Conservation (phyloP, 1,139 yeast species). For the Kodamaea arcana region DNA sequence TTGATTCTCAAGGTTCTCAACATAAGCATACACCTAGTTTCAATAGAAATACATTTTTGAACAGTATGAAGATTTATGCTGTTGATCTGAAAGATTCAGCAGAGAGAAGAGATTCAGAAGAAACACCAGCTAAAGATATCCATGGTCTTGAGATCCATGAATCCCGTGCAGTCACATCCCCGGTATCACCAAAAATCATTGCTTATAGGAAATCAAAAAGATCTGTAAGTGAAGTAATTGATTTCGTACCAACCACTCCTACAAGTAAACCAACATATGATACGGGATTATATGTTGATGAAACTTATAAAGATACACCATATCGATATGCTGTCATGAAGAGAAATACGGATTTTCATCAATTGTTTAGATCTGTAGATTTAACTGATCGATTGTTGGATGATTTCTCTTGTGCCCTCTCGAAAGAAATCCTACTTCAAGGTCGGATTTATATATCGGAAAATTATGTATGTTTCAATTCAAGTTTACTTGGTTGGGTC, state of each 20-base stretch:
- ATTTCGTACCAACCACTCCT: slow-evolving; percentile 4
- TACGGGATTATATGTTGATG: slow-evolving; percentile 34
- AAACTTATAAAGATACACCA: slow-evolving; percentile 28
- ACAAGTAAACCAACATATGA: slow-evolving; percentile 22
- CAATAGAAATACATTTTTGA: slow-evolving; percentile 8
- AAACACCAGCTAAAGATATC: slow-evolving; percentile 3
- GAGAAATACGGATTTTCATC: slow-evolving; percentile 77
- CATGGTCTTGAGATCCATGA: background rate
- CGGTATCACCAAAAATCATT: slow-evolving; percentile 41
- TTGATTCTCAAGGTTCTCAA: slow-evolving; percentile 1
- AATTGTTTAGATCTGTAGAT: slow-evolving; percentile 66
- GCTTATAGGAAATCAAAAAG: slow-evolving; percentile 43
- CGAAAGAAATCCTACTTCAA: slow-evolving; percentile 84
- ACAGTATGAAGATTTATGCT: slow-evolving; percentile 7
- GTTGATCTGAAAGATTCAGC: too few species aligned
- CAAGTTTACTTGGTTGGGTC: slow-evolving; percentile 92
- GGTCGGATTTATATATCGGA: slow-evolving; percentile 87
- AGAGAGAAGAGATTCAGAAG: too few species aligned
- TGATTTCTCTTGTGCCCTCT: slow-evolving; percentile 86
- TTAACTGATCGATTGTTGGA: slow-evolving; percentile 69
- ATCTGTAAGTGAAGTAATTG: slow-evolving; percentile 27
- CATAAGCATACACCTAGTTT: slow-evolving; percentile 3
- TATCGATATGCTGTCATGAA: slow-evolving; percentile 60
- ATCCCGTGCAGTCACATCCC: slow-evolving; percentile 3
- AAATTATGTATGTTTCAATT: slow-evolving; percentile 77